Conservation (phyloP, 2,329 filamentous ascomycete genomes). For the Colletotrichum tabaci region DNA sequence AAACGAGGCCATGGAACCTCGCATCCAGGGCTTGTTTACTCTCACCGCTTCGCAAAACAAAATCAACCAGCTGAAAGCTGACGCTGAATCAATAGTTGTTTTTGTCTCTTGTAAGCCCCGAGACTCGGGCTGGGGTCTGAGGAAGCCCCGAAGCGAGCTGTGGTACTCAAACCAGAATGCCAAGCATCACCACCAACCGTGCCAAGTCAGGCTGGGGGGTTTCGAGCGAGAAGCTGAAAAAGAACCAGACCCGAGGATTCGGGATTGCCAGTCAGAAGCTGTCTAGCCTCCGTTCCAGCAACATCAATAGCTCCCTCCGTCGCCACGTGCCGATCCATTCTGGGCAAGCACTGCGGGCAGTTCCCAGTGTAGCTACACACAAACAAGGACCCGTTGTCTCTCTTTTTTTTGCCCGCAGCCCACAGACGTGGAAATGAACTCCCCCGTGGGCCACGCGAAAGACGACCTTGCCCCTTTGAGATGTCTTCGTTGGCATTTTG, state of each 20-base stretch:
- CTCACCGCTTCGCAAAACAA: neutral
- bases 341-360: neutral
- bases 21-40: neutral
- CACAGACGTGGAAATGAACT: too few relatives aligned
- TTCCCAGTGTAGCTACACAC: neutral
- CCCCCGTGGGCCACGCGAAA: too few relatives aligned
- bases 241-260: neutral
- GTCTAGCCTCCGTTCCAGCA: neutral
- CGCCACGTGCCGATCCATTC: neutral
- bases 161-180: neutral
- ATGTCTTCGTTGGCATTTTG: too few relatives aligned
- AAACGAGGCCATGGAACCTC: neutral
- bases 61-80: neutral
- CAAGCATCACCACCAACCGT: neutral
- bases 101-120: neutral
- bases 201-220: neutral
- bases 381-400: too few relatives aligned
- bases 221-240: neutral
- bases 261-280: neutral
- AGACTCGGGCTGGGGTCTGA: neutral
- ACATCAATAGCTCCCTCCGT: neutral
- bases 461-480: too few relatives aligned
- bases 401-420: too few relatives aligned
- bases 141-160: neutral
- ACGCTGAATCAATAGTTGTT: neutral